Percentiles rank a stretch among this genome's conserved stretches.
Conservation (phyloP, 441 rosid species). For the Omphalea diandra region DNA sequence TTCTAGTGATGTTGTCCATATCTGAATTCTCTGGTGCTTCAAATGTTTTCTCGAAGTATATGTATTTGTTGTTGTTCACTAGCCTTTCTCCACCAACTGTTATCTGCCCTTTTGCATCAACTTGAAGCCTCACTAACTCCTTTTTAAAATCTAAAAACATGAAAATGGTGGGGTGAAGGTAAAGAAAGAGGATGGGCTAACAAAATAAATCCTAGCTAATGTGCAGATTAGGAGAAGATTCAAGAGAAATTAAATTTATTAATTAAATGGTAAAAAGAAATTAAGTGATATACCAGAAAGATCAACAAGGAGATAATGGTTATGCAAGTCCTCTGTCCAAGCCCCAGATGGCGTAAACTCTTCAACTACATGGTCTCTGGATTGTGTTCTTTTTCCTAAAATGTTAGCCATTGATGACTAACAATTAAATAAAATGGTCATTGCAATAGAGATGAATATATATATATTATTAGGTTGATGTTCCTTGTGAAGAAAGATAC, state of each 20-base stretch:
- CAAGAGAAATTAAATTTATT: too few relatives aligned
- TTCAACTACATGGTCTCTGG: constrained; percentile 15
- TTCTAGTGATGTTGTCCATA: constrained; percentile 20
- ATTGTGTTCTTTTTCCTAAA: constrained; percentile 16
- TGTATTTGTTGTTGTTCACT: constrained; percentile 22
- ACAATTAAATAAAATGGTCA: too few relatives aligned
- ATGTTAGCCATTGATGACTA: constrained; percentile 32
- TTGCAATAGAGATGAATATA: background rate
- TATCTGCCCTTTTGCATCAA: constrained; percentile 27
- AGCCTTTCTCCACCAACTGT: constrained; percentile 45
- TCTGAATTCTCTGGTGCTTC: constrained; percentile 40
- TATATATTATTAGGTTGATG: too few relatives aligned
- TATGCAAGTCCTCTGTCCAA: constrained; percentile 46
- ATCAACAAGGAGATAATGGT: constrained; percentile 45
- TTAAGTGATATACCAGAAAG: constrained; percentile 59
- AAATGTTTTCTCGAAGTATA: constrained; percentile 34
- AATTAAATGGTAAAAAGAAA: too few relatives aligned
- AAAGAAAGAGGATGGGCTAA: too few relatives aligned
- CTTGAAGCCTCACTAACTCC: constrained; percentile 44
- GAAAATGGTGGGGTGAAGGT: too few relatives aligned
- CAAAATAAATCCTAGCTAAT: too few relatives aligned
- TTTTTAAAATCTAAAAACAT: constrained; percentile 39
- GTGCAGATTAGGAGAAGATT: too few relatives aligned
- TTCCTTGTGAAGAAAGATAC: too few relatives aligned
- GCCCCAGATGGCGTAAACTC: constrained; percentile 39